A percentile compares a stretch with the other conserved stretches of the same genome.
Conservation (phyloP, 2,329 filamentous ascomycete genomes). For the Calonectria pseudoturangicola region DNA sequence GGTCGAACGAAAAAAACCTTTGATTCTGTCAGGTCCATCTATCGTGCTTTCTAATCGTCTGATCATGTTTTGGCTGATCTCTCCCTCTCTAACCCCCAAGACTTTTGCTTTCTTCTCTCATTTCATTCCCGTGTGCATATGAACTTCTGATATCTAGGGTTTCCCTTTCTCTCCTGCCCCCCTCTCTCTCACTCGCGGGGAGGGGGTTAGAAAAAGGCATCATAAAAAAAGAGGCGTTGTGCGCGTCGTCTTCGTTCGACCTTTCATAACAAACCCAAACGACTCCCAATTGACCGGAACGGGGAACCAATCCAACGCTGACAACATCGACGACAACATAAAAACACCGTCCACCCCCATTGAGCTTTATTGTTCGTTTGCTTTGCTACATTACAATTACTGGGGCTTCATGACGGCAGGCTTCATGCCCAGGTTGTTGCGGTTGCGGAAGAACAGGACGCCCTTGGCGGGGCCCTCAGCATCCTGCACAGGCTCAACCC, state of each 20-base stretch:
- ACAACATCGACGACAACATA: conserved; percentile 21
- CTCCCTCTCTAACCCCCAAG: conserved; percentile 9
- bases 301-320: conserved; percentile 33
- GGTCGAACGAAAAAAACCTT: conserved; percentile 29
- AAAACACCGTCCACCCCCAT: conserved; percentile 32
- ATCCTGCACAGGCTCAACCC: conserved; percentile 93
- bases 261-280: not conserved
- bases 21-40: conserved; percentile 37
- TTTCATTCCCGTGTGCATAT: not conserved
- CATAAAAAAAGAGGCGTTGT: not conserved
- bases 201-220: not conserved
- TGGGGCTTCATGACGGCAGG: conserved; percentile 53
- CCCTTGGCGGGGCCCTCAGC: conserved; percentile 87
- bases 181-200: not conserved
- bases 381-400: conserved; percentile 28
- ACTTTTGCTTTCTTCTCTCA: conserved; percentile 17
- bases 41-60: conserved; percentile 39
- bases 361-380: not conserved
- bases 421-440: conserved; percentile 85
- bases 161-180: not conserved
- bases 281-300: conserved; percentile 29
- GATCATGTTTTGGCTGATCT: conserved; percentile 32
- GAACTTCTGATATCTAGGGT: not conserved
- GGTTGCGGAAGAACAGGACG: conserved; percentile 96
- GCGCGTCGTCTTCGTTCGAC: conserved; percentile 3